A percentile compares a stretch with the other conserved stretches of the same genome.
Evolutionary conservation across 1,284 basidiomycete genomes (phyloP).

Genomic region (Malassezia sp.): DNA sequence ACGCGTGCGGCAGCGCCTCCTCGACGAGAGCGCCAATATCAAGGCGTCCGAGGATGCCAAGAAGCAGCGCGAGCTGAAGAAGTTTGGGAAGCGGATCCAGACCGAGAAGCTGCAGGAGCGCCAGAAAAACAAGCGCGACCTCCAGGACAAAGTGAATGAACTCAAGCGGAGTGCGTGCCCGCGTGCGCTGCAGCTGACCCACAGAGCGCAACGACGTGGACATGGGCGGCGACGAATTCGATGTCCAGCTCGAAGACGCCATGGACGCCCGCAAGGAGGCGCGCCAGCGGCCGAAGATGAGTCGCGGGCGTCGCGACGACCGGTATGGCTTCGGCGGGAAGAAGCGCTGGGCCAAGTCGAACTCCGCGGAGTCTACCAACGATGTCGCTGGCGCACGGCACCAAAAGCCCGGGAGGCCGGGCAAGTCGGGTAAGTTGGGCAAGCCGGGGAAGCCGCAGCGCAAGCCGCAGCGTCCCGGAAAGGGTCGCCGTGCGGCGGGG

Average conservation of each 20-base stretch:
- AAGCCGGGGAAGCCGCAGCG: no score
- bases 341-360: constrained; percentile 37
- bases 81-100: constrained; percentile 95
- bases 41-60: constrained; percentile 85
- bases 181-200: no score
- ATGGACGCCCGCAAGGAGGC: constrained; percentile 26
- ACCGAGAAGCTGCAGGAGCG: constrained; percentile 70
- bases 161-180: constrained; percentile 66
- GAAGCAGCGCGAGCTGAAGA: constrained; percentile 86
- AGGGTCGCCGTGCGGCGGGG: constrained; percentile 3
- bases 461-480: constrained; percentile 16
- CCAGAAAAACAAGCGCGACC: constrained; percentile 67
- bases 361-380: constrained; percentile 39
- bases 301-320: constrained; percentile 27
- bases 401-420: constrained; percentile 2
- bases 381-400: constrained; percentile 19
- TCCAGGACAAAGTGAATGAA: constrained; percentile 50
- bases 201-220: constrained; percentile 53
- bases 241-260: constrained; percentile 57
- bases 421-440: no score
- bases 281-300: constrained; percentile 30
- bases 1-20: constrained; percentile 74
- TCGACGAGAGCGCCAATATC: constrained; percentile 78
- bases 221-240: constrained; percentile 59
- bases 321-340: constrained; percentile 44